These are phyloP conservation scores for Sanghuangporus weigelae DNA, from an alignment of 1,284 basidiomycete genomes.

Conservation along the genomic window DNA sequence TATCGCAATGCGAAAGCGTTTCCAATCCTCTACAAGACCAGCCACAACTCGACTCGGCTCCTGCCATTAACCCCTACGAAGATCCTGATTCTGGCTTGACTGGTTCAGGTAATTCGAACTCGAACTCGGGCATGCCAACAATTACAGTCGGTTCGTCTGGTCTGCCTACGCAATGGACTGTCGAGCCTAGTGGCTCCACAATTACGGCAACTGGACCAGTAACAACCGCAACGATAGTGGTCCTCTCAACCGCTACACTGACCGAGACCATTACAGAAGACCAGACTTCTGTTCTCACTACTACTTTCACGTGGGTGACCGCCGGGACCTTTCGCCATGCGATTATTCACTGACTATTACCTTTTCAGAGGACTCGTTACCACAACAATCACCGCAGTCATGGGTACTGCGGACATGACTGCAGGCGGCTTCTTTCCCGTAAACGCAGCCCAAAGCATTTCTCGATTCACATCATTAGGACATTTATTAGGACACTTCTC, in stretches of 20 bases:
- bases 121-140: neutral
- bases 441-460: slow-evolving; percentile 1
- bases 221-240: slow-evolving; percentile 13
- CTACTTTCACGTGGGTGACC: slow-evolving; percentile 7
- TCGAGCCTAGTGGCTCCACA: slow-evolving; percentile 13
- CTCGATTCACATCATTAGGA: neutral
- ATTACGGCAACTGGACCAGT: slow-evolving; percentile 12
- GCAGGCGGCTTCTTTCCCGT: slow-evolving; percentile 19
- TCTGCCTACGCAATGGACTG: slow-evolving; percentile 17
- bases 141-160: slow-evolving; percentile 17
- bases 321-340: neutral
- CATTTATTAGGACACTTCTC: neutral
- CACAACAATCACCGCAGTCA: slow-evolving; percentile 15
- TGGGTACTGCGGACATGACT: slow-evolving; percentile 12
- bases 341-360: neutral
- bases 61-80: slow-evolving; percentile 20
- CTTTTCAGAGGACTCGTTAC: slow-evolving; percentile 4
- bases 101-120: slow-evolving; percentile 9
- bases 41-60: slow-evolving; percentile 31
- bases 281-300: neutral
- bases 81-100: slow-evolving; percentile 20
- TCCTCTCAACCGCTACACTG: slow-evolving; percentile 12
- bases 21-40: slow-evolving; percentile 32
- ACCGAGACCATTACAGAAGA: slow-evolving; percentile 9
- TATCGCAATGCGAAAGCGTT: slow-evolving; percentile 12